Conservation (phyloP, 2,329 filamentous ascomycete genomes). For the Xylariaceae sp. region DNA sequence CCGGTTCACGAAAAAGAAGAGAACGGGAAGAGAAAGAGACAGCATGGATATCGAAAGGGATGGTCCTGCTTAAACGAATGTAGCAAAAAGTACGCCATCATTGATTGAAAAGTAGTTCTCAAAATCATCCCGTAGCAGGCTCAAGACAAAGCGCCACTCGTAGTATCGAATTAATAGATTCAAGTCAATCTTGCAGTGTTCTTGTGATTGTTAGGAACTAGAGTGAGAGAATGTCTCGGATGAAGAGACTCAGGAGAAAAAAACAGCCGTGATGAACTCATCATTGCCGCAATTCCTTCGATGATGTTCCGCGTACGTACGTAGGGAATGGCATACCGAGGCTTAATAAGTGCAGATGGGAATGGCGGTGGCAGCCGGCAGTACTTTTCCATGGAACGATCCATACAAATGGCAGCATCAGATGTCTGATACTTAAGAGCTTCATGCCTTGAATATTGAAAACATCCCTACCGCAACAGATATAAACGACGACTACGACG, state of each 20-base stretch:
- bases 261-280: too few species aligned
- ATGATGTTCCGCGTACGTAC: too few species aligned
- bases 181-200: background rate
- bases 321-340: background rate
- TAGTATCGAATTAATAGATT: background rate
- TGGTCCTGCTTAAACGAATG: slow-evolving; percentile 19
- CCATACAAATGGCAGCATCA: background rate
- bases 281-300: too few species aligned
- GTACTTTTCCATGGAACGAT: slow-evolving; percentile 18
- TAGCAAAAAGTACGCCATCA: slow-evolving; percentile 20
- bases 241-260: too few species aligned
- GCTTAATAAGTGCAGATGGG: background rate
- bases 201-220: too few species aligned
- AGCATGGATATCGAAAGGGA: slow-evolving; percentile 48
- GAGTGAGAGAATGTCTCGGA: too few species aligned
- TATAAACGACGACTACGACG: background rate
- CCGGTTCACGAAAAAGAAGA: slow-evolving; percentile 57
- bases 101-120: slow-evolving; percentile 21
- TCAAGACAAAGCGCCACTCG: background rate
- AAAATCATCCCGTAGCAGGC: background rate
- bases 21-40: slow-evolving; percentile 50
- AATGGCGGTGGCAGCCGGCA: slow-evolving; percentile 26
- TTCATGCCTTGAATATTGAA: background rate
- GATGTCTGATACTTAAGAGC: background rate
- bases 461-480: background rate